Evolutionary conservation across 768 basidiomycete genomes (phyloP).

Genomic region (Hygrophoropsis aurantiaca): DNA sequence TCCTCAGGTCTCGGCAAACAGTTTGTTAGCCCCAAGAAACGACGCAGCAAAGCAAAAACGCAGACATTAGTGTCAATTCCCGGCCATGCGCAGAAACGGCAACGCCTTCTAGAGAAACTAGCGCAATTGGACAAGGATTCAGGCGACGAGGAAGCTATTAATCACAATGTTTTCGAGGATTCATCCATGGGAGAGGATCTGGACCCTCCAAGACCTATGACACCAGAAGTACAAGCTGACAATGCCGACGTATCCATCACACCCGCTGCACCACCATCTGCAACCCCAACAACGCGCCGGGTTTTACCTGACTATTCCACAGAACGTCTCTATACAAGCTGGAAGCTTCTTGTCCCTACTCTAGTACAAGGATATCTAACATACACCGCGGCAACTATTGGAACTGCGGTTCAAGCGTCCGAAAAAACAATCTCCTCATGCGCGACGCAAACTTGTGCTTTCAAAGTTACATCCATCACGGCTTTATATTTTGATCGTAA

Average conservation of each 20-base stretch:
- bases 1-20: not conserved
- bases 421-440: not conserved
- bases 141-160: not conserved
- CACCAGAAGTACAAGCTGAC: not conserved
- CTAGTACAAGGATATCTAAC: not conserved
- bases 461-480: not conserved
- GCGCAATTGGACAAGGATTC: not conserved
- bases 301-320: not conserved
- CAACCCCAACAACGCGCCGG: not conserved
- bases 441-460: not conserved
- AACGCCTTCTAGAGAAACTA: not conserved
- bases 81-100: not conserved
- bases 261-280: not conserved
- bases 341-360: slow-evolving; percentile 4
- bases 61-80: not conserved
- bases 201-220: not conserved
- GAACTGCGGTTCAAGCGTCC: not conserved
- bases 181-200: not conserved
- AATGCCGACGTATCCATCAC: not conserved
- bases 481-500: slow-evolving; percentile 5
- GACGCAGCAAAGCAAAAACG: slow-evolving; percentile 1
- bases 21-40: not conserved
- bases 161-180: not conserved
- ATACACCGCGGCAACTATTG: not conserved
- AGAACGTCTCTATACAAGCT: not conserved